Base-by-base conservation (phyloP, 139 green algal genomes). In the Coelastrella sp. region DNA sequence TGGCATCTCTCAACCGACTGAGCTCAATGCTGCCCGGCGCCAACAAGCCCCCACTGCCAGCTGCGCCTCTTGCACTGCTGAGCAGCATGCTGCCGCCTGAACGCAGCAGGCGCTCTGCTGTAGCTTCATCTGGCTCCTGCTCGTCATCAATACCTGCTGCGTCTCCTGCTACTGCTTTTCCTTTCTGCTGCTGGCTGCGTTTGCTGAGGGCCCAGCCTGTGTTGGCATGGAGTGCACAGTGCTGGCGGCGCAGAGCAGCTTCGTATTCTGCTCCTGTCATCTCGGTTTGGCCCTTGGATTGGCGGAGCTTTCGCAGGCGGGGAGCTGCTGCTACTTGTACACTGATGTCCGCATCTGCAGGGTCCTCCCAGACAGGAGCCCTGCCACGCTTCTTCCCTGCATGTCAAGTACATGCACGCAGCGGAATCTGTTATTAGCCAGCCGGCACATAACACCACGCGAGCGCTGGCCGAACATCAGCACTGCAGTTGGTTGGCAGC, bases 1-100 rank as follows among this genome's bases (percentile, higher is more conserved):
- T 99, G 73, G 93, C 96, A 89, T 99, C 96, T 73, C 93, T 94
- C 32, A 99, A 20, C 32, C 96, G 92, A 0, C 96, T 96, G 0
- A 94, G 90, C 91, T 98, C 95, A 8, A 99, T 78, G 22, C 54
- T 84, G 5, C 92, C 87, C 11, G 88, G 57, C 0, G 78, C 20
- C n/a, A 88, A 61, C 85, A 90, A 92, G 85, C 79, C 58, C 3
- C 84, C 56, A 13, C 60, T 23, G 7, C 56, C 64, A 5, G 13
- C 88, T 66, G 32, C 59, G 56, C 57, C 90, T 77, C 14, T 66
- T 80, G 61, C 20, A 14, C 89, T 65, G 32, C 61, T 54, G 8
- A 89, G 91, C 83, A 96, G 90, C 89, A 96, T 64, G 0, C 91
- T 87, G 58, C 89, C 90, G 0, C 93, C 92, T 6, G 58, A 76